Evolutionary conservation across 1,284 basidiomycete species (phyloP).

Genomic region (Meripilus lineatus): DNA sequence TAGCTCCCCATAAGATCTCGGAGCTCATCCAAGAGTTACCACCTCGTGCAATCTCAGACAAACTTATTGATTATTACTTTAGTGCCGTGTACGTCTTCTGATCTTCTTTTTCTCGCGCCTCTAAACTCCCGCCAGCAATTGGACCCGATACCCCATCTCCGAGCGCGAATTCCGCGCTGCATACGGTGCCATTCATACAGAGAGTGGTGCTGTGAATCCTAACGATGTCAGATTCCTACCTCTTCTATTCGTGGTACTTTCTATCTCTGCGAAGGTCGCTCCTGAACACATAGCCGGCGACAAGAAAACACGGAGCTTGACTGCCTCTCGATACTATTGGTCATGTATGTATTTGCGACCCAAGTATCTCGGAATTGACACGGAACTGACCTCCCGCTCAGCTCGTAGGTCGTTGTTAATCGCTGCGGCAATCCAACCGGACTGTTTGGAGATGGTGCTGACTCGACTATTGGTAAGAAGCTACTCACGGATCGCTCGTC

Average conservation of each 20-base stretch:
- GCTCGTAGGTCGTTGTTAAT: slow-evolving; percentile 83
- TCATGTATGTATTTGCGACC: slow-evolving; percentile 61
- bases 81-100: slow-evolving; percentile 53
- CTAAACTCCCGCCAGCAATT: slow-evolving; percentile 57
- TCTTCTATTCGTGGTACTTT: slow-evolving; percentile 89
- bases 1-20: slow-evolving; percentile 82
- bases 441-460: slow-evolving; percentile 86
- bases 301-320: slow-evolving; percentile 66
- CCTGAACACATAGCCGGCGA: slow-evolving; percentile 83
- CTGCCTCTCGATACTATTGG: slow-evolving; percentile 89
- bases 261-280: slow-evolving; percentile 81
- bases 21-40: slow-evolving; percentile 89
- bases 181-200: slow-evolving; percentile 76
- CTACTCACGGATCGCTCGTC: slow-evolving; percentile 6
- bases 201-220: slow-evolving; percentile 72
- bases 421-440: slow-evolving; percentile 86
- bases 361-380: slow-evolving; percentile 5
- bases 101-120: slow-evolving; percentile 5
- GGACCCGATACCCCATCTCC: slow-evolving; percentile 91
- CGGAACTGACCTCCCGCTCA: slow-evolving; percentile 28
- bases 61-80: slow-evolving; percentile 76
- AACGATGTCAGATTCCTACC: slow-evolving; percentile 86
- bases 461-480: slow-evolving; percentile 74
- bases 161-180: slow-evolving; percentile 81
- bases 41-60: slow-evolving; percentile 66